Conservation (phyloP, 495 filamentous ascomycete genomes). For the Neurospora sp. region DNA sequence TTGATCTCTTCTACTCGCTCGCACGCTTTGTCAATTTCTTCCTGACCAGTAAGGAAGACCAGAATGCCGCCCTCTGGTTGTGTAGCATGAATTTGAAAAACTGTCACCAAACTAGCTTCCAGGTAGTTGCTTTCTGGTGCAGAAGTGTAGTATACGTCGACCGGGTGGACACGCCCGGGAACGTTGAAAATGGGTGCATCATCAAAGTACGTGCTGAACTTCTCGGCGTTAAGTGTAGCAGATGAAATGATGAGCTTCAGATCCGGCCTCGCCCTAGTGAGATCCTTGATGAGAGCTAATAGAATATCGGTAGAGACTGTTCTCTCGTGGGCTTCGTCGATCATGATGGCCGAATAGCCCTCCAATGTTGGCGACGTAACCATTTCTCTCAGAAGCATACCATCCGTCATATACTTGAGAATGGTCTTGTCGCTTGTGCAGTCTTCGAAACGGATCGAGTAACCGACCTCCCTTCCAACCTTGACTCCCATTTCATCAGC, state of each 20-base stretch:
- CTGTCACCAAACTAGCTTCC: constrained; percentile 80
- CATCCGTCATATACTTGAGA: constrained; percentile 97
- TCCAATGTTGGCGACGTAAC: constrained; percentile 80
- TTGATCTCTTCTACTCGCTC: constrained; percentile 71
- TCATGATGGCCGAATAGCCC: constrained; percentile 85
- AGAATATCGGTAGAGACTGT: constrained; percentile 88
- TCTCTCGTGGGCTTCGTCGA: constrained; percentile 95
- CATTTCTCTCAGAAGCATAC: constrained; percentile 88
- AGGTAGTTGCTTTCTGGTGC: constrained; percentile 94
- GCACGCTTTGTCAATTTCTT: constrained; percentile 81
- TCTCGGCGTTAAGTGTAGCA: constrained; percentile 90
- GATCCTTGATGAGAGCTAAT: constrained; percentile 84
- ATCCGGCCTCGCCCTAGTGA: constrained; percentile 75
- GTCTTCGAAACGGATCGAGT: constrained; percentile 93
- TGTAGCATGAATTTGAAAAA: constrained; percentile 92
- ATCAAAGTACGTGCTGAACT: constrained; percentile 88
- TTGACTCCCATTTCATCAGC: constrained; percentile 90
- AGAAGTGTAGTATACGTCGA: constrained; percentile 86
- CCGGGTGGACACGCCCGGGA: constrained; percentile 80
- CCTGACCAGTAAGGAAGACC: constrained; percentile 82
- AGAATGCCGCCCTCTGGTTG: constrained; percentile 83
- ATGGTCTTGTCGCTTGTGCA: constrained; percentile 86
- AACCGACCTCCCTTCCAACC: constrained; percentile 87
- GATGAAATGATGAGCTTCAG: constrained; percentile 89
- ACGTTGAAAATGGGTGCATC: constrained; percentile 95